A percentile compares a stretch with the other conserved stretches of the same genome.
These are phyloP conservation scores for Flueggea neowawraea DNA, from an alignment of 441 rosid species.

Conservation along the genomic window DNA sequence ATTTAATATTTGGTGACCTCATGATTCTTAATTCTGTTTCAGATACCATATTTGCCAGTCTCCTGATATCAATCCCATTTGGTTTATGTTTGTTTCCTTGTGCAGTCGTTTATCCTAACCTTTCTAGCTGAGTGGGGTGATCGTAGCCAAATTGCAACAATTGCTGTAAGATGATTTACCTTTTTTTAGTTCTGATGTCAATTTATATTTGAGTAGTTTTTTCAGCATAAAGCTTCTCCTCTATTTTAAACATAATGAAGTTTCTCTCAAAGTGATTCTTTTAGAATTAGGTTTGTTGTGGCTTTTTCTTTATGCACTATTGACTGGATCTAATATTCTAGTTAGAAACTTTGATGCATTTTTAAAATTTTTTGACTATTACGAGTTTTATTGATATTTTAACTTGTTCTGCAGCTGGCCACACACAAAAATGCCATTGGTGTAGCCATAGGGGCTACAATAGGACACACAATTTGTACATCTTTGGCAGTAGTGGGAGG, in stretches of 20 bases:
- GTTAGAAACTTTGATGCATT: no score
- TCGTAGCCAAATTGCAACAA: conserved; percentile 99
- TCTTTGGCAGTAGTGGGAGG: conserved; percentile 98
- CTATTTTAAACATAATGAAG: no score
- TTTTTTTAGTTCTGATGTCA: no score
- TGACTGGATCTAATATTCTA: no score
- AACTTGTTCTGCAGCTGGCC: conserved; percentile 59
- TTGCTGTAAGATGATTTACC: conserved; percentile 68
- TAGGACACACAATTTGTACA: conserved; percentile 85
- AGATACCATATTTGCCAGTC: not conserved
- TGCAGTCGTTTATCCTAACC: conserved; percentile 92
- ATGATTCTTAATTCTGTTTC: no score
- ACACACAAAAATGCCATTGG: conserved; percentile 96
- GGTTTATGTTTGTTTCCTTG: conserved; percentile 4
- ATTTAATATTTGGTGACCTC: no score
- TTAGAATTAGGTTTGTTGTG: no score
- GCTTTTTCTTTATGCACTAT: no score
- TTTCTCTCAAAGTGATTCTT: no score
- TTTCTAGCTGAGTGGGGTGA: conserved; percentile 99
- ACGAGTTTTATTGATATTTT: not conserved
- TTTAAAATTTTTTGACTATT: no score
- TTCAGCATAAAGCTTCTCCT: no score
- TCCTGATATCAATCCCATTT: conserved; percentile 3
- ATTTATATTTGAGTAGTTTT: no score
- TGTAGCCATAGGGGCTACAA: conserved; percentile 87